Base-by-base conservation (phyloP, 805 yeast genomes). In the Yamadazyma endophytica region DNA sequence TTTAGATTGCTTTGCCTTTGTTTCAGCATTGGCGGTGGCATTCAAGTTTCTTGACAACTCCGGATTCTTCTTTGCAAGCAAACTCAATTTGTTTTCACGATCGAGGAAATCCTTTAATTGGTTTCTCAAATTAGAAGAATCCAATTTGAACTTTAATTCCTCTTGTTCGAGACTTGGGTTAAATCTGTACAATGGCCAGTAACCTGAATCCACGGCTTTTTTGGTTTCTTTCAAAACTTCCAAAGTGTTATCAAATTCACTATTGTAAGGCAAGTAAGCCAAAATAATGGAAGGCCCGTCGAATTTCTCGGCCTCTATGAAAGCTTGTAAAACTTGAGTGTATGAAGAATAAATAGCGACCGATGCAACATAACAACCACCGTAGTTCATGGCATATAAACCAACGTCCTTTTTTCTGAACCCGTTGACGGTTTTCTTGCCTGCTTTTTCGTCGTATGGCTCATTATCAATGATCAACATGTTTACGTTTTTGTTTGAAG, bases 101-200 rank as follows among this genome's bases (percentile, higher is more conserved):
- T 85, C 95, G 51, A 90, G 68, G 62, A 90, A 90, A 18, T 74
- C 78, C 50, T 79, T 74, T 41, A 90, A 68, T 46, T 82, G 86
- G 46, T 79, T 77, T 56, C 79, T 79, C 50, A 90, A 76, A 33
- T 78, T 78, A 11, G 89, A 77, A 4, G 97, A 88, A 56, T 90
- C 97, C 33, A 90, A 70, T 47, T 77, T 77, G 71, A 90, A 90
- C n/a, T 77, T 74, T 21, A 65, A 69, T 3, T 60, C 54, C 12
- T 64, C 72, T 21, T 63, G 64, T 28, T 68, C 72, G 29, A 70
- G 56, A 7, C 56, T 42, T 34, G 97, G 96, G 46, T 86, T 73
- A 62, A 73, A 90, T 54, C 96, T 73, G 64, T 89, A 90, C 40
- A 90, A 70, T 28, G 97, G 97, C 95, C 97, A 88, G 64, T 82